Conservation (phyloP, 345 rosid genomes). For the Melaleuca alternifolia region DNA sequence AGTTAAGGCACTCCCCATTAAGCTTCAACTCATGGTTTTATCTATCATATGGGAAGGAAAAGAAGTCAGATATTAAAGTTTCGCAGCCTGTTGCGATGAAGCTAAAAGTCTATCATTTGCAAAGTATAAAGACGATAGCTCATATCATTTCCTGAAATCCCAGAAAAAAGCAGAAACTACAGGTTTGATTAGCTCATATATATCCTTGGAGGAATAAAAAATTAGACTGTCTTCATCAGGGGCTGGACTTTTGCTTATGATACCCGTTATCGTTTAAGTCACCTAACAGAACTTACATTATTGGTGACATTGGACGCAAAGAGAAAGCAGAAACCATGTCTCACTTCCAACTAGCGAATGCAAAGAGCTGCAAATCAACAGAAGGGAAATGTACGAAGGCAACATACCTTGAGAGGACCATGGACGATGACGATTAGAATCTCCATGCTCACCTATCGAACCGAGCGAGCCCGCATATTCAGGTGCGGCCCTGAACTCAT, state of each 20-base stretch:
- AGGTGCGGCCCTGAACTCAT: conserved; percentile 58
- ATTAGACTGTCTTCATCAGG: too few species aligned
- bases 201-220: too few species aligned
- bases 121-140: background rate
- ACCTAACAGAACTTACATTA: too few species aligned
- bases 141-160: too few species aligned
- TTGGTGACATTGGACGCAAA: background rate
- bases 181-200: too few species aligned
- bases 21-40: background rate
- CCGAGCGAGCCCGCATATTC: conserved; percentile 47
- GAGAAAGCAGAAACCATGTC: background rate
- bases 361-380: background rate
- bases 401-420: conserved; percentile 52
- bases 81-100: background rate
- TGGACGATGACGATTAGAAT: conserved; percentile 32
- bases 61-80: background rate
- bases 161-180: too few species aligned
- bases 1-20: background rate
- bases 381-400: background rate
- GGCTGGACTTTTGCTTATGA: too few species aligned
- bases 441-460: conserved; percentile 18
- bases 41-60: background rate
- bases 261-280: too few species aligned
- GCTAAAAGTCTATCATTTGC: background rate
- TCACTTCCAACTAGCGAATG: background rate